These are phyloP conservation scores for Teunomyces funiuensis DNA, from an alignment of 805 yeast species.

Conservation along the genomic window DNA sequence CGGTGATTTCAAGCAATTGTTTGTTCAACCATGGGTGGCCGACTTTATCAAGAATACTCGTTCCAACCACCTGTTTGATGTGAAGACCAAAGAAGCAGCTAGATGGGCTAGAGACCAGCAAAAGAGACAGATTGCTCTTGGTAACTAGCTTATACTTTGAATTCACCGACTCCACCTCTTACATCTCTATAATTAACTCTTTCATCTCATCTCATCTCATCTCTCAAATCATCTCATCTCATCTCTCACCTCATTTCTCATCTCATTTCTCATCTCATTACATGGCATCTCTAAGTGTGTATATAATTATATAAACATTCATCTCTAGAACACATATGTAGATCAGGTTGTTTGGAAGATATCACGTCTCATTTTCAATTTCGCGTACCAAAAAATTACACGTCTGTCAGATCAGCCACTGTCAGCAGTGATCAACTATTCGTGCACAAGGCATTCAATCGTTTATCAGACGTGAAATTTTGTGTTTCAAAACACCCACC, in stretches of 20 bases:
- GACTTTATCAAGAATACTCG: conserved; percentile 75
- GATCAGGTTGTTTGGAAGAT: neutral
- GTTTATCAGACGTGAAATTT: too few relatives aligned
- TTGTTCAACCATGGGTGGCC: conserved; percentile 74
- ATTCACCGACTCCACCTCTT: neutral
- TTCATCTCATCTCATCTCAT: neutral
- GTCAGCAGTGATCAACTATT: too few relatives aligned
- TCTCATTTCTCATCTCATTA: conserved; percentile 9
- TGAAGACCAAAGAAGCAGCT: conserved; percentile 83
- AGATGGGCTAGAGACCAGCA: conserved; percentile 95
- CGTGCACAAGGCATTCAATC: too few relatives aligned
- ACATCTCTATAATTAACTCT: conserved; percentile 5
- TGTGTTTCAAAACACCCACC: too few relatives aligned
- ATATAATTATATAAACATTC: conserved; percentile 4
- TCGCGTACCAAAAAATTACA: too few relatives aligned
- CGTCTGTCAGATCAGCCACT: too few relatives aligned
- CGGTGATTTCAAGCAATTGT: conserved; percentile 69
- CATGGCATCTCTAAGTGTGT: conserved; percentile 8
- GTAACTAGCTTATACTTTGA: neutral
- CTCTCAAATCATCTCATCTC: conserved; percentile 6
- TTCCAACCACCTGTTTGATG: conserved; percentile 57
- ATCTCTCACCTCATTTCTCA: conserved; percentile 10
- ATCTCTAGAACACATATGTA: conserved; percentile 6
- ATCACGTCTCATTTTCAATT: too few relatives aligned
- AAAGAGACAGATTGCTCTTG: conserved; percentile 36